phyloP scores from a whole-genome alignment of 352 stramenopile genomes.

The Globisporangium polare region DNA sequence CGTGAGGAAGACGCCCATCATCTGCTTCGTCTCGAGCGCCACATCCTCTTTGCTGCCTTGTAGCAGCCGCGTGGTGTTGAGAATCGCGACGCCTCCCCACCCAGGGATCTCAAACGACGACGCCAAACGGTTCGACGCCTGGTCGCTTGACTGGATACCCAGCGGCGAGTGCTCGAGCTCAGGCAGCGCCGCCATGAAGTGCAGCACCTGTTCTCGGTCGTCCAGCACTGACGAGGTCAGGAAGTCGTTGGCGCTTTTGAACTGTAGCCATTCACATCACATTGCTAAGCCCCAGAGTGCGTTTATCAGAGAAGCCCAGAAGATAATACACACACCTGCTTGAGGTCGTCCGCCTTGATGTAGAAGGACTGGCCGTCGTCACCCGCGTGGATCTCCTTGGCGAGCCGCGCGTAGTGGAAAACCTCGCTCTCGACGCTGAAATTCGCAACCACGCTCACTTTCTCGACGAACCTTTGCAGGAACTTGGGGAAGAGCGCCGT shows the following conservation, averaged over 20 bases:
- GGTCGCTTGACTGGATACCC: constrained; percentile 32
- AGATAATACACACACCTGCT: constrained; percentile 28
- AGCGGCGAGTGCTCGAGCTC: constrained; percentile 43
- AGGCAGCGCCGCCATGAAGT: constrained; percentile 74
- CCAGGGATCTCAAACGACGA: constrained; percentile 70
- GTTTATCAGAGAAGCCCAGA: neutral
- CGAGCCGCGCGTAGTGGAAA: constrained; percentile 64
- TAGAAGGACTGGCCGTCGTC: constrained; percentile 31
- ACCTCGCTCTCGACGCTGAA: constrained; percentile 71
- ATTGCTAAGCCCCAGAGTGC: neutral
- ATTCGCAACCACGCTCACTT: constrained; percentile 48
- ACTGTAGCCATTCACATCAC: constrained; percentile 26
- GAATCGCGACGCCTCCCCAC: constrained; percentile 58
- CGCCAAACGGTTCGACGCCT: constrained; percentile 18
- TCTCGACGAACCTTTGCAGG: constrained; percentile 40
- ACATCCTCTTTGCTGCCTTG: neutral
- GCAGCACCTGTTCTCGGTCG: constrained; percentile 70
- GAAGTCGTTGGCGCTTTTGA: constrained; percentile 78
- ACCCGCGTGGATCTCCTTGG: constrained; percentile 41
- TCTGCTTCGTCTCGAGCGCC: constrained; percentile 30
- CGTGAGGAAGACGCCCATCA: constrained; percentile 69
- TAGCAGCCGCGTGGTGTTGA: constrained; percentile 30
- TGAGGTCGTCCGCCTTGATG: constrained; percentile 55
- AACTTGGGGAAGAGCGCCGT: constrained; percentile 34
- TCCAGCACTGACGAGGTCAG: constrained; percentile 56